These are phyloP conservation scores for Lepidopterella palustris DNA, from an alignment of 495 filamentous ascomycete genomes.

Conservation along the genomic window DNA sequence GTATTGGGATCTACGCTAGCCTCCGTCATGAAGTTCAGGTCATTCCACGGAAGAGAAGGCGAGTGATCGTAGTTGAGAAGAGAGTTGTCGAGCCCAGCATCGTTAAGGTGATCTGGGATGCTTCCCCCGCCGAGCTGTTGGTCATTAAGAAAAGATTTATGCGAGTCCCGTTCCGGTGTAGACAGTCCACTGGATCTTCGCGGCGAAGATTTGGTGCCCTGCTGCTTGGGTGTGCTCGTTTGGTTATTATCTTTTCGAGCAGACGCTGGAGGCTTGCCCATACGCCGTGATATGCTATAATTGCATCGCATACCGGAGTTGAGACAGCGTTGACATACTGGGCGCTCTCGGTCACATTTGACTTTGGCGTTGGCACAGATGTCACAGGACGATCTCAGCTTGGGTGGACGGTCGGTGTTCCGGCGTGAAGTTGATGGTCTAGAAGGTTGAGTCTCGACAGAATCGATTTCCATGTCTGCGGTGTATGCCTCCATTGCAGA, in stretches of 20 bases:
- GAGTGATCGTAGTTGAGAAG: conserved; percentile 12
- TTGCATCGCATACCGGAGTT: conserved; percentile 19
- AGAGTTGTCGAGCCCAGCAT: conserved; percentile 4
- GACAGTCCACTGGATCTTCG: conserved; percentile 8
- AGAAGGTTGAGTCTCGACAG: conserved; percentile 5
- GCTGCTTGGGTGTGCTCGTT: conserved; percentile 6
- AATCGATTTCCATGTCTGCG: conserved; percentile 17
- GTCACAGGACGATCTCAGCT: conserved; percentile 15
- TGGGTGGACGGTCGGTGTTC: conserved; percentile 15
- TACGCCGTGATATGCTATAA: conserved; percentile 12
- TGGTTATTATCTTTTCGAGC: conserved; percentile 13
- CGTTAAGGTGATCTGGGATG: conserved; percentile 8
- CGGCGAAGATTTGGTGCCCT: conserved; percentile 1
- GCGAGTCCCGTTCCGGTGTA: conserved; percentile 11
- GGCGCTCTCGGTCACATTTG: conserved; percentile 17
- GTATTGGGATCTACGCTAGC: not conserved
- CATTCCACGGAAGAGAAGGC: conserved; percentile 10
- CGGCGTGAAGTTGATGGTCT: conserved; percentile 9
- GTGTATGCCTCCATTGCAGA: conserved; percentile 11
- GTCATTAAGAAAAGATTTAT: conserved; percentile 6
- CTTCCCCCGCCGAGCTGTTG: not conserved
- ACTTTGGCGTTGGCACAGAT: conserved; percentile 17
- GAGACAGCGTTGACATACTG: conserved; percentile 17
- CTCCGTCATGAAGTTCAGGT: conserved; percentile 16
- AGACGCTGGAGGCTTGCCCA: conserved; percentile 15